Base-by-base conservation (phyloP, 2,329 filamentous ascomycete species). In the Rutstroemia sp. region DNA sequence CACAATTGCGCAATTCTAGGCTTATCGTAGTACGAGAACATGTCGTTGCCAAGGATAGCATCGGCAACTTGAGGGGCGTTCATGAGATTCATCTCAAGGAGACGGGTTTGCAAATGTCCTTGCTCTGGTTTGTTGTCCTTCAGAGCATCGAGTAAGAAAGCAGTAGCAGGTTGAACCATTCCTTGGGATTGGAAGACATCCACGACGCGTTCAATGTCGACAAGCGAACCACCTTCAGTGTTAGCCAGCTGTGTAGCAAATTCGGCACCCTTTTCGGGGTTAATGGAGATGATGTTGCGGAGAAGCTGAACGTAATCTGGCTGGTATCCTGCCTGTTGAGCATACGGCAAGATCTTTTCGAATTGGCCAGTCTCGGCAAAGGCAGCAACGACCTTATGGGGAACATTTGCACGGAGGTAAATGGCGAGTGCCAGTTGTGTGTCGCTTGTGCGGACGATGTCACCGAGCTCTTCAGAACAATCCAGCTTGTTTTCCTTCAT, bases 101-200 rank as follows among this genome's bases (percentile, higher is more conserved):
- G 80, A 59, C 94, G 87, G 21, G 95, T 99, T 74, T 99, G 94
- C 41, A 99, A 79, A 64, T 92, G 86, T 41, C 86, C 92, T 69
- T 99, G 92, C 72, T 99, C 94, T 0, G 91, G 91, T 66, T 86
- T 87, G 76, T 99, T 96, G 64, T 94, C 90, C 72, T 96, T 94
- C 37, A 99, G 81, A 2, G 92, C 92, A 73, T 99, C 94, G 25
- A 99, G 82, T 51, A 99, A 76, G 81, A 99, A 99, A n/a, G 92
- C 92, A 2, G 95, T 99, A 7, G 92, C 92, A 73, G 96, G 91
- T 71, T 97, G 95, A 50, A 97, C 83, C 91, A 97, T 94, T 67
- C 91, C 92, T 73, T 99, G 94, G 9, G 92, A 92, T 73, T 96
- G 88, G 85, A 99, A 99, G 58, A 99, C 91, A 71, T 99, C 94